Evolutionary conservation across 306 rosid species (phyloP).

Genomic region (Dicorynia guianensis): DNA sequence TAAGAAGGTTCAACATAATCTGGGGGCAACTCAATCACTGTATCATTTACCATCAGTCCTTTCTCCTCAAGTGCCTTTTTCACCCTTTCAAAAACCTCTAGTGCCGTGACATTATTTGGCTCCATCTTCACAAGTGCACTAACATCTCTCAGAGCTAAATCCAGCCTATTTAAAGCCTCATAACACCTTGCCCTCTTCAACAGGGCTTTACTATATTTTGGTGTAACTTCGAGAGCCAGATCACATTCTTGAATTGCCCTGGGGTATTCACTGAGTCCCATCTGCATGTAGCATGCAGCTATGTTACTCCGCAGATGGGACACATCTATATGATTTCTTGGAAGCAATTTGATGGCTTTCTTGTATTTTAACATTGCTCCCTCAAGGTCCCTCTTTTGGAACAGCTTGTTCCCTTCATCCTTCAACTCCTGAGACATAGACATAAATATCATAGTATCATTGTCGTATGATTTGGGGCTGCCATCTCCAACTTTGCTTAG

Average conservation of each 20-base stretch:
- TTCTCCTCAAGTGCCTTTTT: constrained; percentile 54
- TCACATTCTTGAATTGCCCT: constrained; percentile 73
- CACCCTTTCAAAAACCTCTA: constrained; percentile 64
- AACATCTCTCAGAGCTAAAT: constrained; percentile 73
- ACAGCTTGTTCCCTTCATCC: constrained; percentile 76
- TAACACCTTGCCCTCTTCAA: constrained; percentile 81
- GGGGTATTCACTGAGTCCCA: constrained; percentile 71
- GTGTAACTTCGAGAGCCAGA: constrained; percentile 72
- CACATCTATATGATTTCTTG: constrained; percentile 64
- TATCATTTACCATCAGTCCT: constrained; percentile 57
- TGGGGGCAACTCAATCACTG: constrained; percentile 62
- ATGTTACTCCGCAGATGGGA: constrained; percentile 76
- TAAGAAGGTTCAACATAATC: constrained; percentile 61
- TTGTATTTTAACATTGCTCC: constrained; percentile 77
- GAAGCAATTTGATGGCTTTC: constrained; percentile 70
- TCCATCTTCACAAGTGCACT: constrained; percentile 58
- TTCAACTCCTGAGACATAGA: constrained; percentile 62
- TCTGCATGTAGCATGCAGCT: constrained; percentile 85
- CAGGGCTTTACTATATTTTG: constrained; percentile 67
- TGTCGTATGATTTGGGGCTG: constrained; percentile 50
- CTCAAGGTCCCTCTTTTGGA: constrained; percentile 66
- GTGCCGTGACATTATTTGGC: constrained; percentile 70
- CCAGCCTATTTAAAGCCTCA: constrained; percentile 69
- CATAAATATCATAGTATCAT: constrained; percentile 58
- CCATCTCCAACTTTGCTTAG: constrained; percentile 45